Evolutionary conservation across 768 basidiomycete species (phyloP), one percentile per base, ranked within the genome.

Genomic region (Mrakia hoshinonis): DNA sequence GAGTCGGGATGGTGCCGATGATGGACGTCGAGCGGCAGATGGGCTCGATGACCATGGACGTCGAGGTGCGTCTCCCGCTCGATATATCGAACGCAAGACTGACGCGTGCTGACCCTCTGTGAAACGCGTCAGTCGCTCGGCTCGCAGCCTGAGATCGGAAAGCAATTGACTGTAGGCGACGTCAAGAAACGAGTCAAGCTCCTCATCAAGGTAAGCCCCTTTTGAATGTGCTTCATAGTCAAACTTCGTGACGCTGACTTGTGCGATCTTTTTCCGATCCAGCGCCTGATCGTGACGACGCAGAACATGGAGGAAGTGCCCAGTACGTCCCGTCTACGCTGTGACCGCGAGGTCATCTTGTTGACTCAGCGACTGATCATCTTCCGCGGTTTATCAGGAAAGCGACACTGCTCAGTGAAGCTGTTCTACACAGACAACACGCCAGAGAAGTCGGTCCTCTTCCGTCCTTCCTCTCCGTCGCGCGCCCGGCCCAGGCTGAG

Each of bases 271-370:
- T n/a, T n/a, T n/a, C n/a, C n/a, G n/a, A n/a, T n/a, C n/a, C 22
- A 68, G 67, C 39, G 46, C 18, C 54, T 68, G 26, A 68, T 68
- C 29, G n/a, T 68, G 31, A 68, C 60, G 67, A 68, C 67, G 18
- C 67, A 68, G 55, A 60, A 43, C n/a, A 22, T 68, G 4, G 67
- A 36, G n/a, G 67, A 68, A 22, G 20, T 68, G 20, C 67, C 67
- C 20, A 51, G 67, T 66, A 9, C 26, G 65, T 52, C 29, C n/a
- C 4, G n/a, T n/a, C n/a, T 46, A 0, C 36, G 2, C n/a, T 36
- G 18, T 20, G 4, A 15, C 20, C 0, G 34, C 31, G 4, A 2
- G 31, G 1, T 3, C 36, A 6, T 0, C n/a, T 15, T 18, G n/a
- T n/a, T n/a, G n/a, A n/a, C n/a, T n/a, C n/a, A n/a, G n/a, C n/a